These are phyloP conservation scores for Crithidia expoeki DNA, from an alignment of 208 protist species.

Conservation along the genomic window DNA sequence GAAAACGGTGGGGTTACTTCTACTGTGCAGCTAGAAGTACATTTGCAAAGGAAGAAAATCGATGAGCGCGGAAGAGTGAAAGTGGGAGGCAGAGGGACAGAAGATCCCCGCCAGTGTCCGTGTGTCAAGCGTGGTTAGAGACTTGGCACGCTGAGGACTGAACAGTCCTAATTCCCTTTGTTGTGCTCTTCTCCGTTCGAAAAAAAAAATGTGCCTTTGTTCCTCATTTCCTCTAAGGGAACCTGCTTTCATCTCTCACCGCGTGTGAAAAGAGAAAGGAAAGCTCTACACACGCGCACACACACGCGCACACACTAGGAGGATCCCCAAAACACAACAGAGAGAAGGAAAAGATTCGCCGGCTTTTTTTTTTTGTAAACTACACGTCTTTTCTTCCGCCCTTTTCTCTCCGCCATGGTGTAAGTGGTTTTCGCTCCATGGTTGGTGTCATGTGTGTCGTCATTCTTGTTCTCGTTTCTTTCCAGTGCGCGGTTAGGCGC, in stretches of 20 bases:
- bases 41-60: too few relatives aligned
- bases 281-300: too few relatives aligned
- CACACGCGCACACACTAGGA: neutral
- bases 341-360: constrained; percentile 10
- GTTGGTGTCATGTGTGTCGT: neutral
- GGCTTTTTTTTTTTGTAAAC: constrained; percentile 5
- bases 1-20: too few relatives aligned
- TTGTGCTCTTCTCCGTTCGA: neutral
- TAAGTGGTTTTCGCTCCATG: neutral
- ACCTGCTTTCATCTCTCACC: neutral
- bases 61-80: neutral
- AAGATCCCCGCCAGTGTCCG: constrained; percentile 6
- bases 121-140: constrained; percentile 13
- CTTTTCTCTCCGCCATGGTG: neutral
- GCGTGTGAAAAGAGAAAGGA: neutral
- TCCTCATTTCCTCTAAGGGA: constrained; percentile 23
- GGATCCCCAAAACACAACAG: constrained; percentile 8
- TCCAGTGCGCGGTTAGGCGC: neutral
- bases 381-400: constrained; percentile 11
- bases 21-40: too few relatives aligned
- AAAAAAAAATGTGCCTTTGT: neutral
- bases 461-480: neutral
- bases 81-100: constrained; percentile 6
- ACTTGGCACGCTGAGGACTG: constrained; percentile 12
- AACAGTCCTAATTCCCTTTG: constrained; percentile 16